Conservation (phyloP, 805 yeast genomes). For the Saturnispora mendoncae region DNA sequence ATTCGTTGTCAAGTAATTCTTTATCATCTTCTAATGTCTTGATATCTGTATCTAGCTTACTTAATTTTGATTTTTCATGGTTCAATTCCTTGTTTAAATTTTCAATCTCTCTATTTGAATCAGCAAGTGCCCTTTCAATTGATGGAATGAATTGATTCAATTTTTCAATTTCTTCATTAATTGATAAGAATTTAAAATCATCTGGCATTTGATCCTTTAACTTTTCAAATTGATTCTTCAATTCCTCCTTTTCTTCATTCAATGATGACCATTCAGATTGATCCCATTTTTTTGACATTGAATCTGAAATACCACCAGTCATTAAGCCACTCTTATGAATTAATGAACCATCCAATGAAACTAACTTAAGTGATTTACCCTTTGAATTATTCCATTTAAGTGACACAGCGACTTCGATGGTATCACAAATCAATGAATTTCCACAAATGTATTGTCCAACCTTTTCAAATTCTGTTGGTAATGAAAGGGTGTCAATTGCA, state of each 20-base stretch:
- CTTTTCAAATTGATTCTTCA: constrained; percentile 38
- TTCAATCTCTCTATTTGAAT: constrained; percentile 22
- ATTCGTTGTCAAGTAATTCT: constrained; percentile 21
- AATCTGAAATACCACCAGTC: constrained; percentile 78
- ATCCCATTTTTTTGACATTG: constrained; percentile 56
- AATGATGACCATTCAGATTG: constrained; percentile 55
- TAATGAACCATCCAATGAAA: constrained; percentile 75
- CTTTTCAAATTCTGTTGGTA: constrained; percentile 56
- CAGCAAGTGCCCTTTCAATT: constrained; percentile 23
- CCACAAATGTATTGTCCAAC: constrained; percentile 80
- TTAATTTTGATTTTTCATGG: constrained; percentile 30
- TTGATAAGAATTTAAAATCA: constrained; percentile 45
- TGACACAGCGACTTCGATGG: constrained; percentile 54
- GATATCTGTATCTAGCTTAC: constrained; percentile 16
- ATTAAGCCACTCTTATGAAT: constrained; percentile 81
- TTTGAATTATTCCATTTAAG: constrained; percentile 52
- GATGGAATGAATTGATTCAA: constrained; percentile 31
- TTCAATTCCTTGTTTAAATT: constrained; percentile 39
- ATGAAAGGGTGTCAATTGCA: constrained; percentile 65
- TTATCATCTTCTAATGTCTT: neutral
- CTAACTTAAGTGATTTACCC: constrained; percentile 53
- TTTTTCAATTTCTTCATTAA: constrained; percentile 46
- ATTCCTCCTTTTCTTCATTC: constrained; percentile 40
- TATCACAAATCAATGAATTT: constrained; percentile 69
- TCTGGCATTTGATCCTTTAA: constrained; percentile 39